Evolutionary conservation across 2,329 filamentous ascomycete species (phyloP).

Genomic region (Verticillium longisporum): DNA sequence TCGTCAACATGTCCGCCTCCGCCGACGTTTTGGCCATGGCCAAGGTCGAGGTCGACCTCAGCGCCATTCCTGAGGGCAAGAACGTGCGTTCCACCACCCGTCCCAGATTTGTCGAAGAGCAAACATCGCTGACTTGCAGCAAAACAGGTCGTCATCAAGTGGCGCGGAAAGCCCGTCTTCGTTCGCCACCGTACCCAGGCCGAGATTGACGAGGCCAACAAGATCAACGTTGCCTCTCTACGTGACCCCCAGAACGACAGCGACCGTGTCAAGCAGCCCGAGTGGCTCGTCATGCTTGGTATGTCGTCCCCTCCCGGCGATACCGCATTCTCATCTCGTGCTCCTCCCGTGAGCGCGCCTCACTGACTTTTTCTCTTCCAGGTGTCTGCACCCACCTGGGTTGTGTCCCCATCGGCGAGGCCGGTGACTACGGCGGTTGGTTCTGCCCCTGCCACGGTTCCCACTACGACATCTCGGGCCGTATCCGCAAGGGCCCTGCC

Average conservation of each 20-base stretch:
- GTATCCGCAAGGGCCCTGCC: conserved; percentile 94
- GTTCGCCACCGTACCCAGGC: conserved; percentile 92
- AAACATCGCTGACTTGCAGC: not conserved
- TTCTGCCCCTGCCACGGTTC: conserved; percentile 99
- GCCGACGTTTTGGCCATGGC: conserved; percentile 98
- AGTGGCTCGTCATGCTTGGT: conserved; percentile 99
- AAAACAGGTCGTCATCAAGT: conserved; percentile 91
- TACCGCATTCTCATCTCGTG: not conserved
- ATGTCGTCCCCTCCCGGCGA: conserved; percentile 22
- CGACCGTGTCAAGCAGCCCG: conserved; percentile 94
- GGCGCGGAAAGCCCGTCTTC: conserved; percentile 99
- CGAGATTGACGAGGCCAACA: conserved; percentile 94
- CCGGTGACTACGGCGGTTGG: conserved; percentile 97
- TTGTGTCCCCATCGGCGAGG: conserved; percentile 98
- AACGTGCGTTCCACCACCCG: conserved; percentile 59
- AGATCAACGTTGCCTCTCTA: conserved; percentile 72
- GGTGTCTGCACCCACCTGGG: conserved; percentile 98
- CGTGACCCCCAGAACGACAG: conserved; percentile 87
- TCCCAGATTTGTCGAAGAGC: too few relatives aligned
- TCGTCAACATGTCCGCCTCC: conserved; percentile 99
- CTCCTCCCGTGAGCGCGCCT: not conserved
- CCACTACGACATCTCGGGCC: conserved; percentile 99
- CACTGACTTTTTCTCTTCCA: conserved; percentile 26
- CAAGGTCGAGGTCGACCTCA: conserved; percentile 96
- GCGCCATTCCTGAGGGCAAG: conserved; percentile 95